Base-by-base conservation (phyloP, 176 grass and related monocot genomes). In the Carex kokanica region DNA sequence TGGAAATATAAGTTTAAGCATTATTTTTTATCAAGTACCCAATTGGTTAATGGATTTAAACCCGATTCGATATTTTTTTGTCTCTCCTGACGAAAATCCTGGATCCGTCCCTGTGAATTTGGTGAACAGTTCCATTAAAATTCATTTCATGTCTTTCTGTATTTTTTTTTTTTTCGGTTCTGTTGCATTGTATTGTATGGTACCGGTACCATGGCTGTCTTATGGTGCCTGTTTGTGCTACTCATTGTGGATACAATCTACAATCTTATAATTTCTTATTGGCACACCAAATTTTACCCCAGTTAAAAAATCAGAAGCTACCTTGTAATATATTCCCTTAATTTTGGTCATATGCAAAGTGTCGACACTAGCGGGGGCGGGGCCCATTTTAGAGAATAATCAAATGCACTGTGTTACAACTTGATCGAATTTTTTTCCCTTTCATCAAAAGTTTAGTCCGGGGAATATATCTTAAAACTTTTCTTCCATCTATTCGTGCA, bases 401-500 rank as follows among this genome's bases (percentile, higher is more conserved):
- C 49, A 87, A 34, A 53, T 86, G 64, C 53, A 60, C 32, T 81
- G 78, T 60, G 31, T 43, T 32, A 84, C 71, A 58, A 83, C 78
- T 93, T 69, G 85, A 71, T 64, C 25, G 60, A 89, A 65, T 65
- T 87, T 72, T 72, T 77, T 80, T 73, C 84, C 29, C 80, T 82
- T 83, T 64, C 78, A 86, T 57, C 64, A 68, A 79, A 88, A 84
- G 82, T 80, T 84, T 83, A 74, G 66, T 88, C 67, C 81, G 71
- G 80, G 62, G 91, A 93, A 91, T 85, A 85, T 88, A 67, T 90
- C 43, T 85, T 31, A n/a, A n/a, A 82, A 80, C 81, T 85, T 89
- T 61, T 91, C 63, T 82, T 88, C 85, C 64, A 86, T 82, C 56
- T 25, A 66, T 86, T 86, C 71, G 73, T 64, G 52, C 60, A 82